These are phyloP conservation scores for Drosera spatulata DNA, from an alignment of 179 eudicot genomes.

Conservation along the genomic window DNA sequence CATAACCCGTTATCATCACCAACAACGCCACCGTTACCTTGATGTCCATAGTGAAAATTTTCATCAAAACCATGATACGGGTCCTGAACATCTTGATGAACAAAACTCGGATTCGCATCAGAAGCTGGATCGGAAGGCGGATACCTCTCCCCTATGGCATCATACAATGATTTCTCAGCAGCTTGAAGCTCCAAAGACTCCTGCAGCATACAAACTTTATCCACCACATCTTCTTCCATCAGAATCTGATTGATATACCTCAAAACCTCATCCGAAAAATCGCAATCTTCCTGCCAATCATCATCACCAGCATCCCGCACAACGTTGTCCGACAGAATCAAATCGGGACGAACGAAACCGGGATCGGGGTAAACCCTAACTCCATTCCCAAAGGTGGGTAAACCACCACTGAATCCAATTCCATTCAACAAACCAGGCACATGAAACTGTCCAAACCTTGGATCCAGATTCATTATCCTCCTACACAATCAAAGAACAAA, in stretches of 20 bases:
- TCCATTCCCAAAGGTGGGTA: constrained; percentile 9
- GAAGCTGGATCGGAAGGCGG: background rate
- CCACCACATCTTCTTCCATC: constrained; percentile 31
- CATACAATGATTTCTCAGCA: constrained; percentile 21
- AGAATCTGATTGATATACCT: constrained; percentile 25
- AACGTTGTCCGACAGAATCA: background rate
- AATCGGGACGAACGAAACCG: constrained; percentile 2
- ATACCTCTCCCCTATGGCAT: constrained; percentile 12
- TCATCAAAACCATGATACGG: background rate
- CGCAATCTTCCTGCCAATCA: constrained; percentile 18
- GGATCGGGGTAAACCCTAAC: constrained; percentile 4
- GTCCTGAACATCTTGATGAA: background rate
- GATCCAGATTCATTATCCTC: too few relatives aligned
- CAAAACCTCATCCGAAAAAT: constrained; percentile 22
- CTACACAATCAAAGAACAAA: too few relatives aligned
- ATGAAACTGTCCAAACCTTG: too few relatives aligned
- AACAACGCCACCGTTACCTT: background rate
- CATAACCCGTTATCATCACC: background rate
- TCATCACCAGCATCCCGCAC: constrained; percentile 2
- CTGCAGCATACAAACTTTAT: constrained; percentile 27
- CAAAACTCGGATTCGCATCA: background rate
- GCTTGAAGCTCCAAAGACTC: constrained; percentile 21
- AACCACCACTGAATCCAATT: constrained; percentile 3
- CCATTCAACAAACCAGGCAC: constrained; percentile 8
- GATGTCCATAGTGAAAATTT: background rate